A percentile compares a stretch with the other conserved stretches of the same genome.
Conservation (phyloP, 2,329 filamentous ascomycete species). For the Diaporthe eres region DNA sequence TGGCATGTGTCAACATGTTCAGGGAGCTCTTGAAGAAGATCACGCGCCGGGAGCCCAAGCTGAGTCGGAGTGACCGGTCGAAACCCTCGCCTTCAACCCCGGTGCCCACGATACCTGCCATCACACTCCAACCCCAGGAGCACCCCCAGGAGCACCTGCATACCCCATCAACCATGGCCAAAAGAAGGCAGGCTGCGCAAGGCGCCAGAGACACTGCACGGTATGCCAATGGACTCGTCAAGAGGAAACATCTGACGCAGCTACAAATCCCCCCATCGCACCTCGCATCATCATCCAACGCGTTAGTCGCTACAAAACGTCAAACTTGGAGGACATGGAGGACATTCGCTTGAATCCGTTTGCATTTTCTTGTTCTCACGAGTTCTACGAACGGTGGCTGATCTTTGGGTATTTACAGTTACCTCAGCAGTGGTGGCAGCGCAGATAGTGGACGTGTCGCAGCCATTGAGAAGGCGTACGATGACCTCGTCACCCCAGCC, state of each 20-base stretch:
- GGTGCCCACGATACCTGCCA: neutral
- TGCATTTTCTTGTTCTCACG: neutral
- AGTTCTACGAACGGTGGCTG: neutral
- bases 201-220: conserved; percentile 37
- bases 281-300: neutral
- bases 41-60: neutral
- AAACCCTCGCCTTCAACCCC: conserved; percentile 9
- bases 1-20: conserved; percentile 18
- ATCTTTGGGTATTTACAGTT: conserved; percentile 1
- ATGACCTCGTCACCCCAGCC: conserved; percentile 54
- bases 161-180: conserved; percentile 27
- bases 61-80: neutral
- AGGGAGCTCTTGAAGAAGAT: conserved; percentile 29
- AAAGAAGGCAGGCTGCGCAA: conserved; percentile 31
- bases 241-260: neutral
- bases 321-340: neutral
- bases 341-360: neutral
- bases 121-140: neutral
- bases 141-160: neutral
- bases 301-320: neutral
- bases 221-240: conserved; percentile 40
- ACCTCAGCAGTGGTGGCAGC: conserved; percentile 32
- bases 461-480: conserved; percentile 41
- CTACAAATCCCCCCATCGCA: neutral
- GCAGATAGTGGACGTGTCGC: conserved; percentile 36